Evolutionary conservation across 768 basidiomycete genomes (phyloP), one percentile per base, ranked within the genome.

Genomic region (Gloeopeniophorella convolvens): DNA sequence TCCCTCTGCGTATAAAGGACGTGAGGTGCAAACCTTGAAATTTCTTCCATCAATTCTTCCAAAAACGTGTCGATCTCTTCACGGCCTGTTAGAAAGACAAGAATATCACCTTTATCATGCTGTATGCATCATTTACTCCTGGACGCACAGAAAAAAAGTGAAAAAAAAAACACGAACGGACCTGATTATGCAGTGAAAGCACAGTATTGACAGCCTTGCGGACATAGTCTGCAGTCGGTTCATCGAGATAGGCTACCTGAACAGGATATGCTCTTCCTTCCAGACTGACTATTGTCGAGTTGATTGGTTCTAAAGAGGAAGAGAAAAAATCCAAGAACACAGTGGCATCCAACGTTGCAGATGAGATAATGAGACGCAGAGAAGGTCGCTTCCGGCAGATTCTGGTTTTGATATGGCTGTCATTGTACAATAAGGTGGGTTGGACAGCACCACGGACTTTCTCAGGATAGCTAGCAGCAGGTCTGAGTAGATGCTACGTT

Each of bases 201-300:
- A 86, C 81, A 1, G 87, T 80, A 62, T 89, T 79, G 4, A 89
- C 89, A 7, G 93, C 91, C 59, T 77, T 82, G 53, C 74, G 75
- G 13, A 91, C 80, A 59, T 97, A 95, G 62, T 98, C 89, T 2
- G 80, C 66, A 4, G 76, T 71, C 6, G 95, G 82, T 49, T 90
- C 79, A 53, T 80, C 72, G 3, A 94, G 71, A 67, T 96, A 96
- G 16, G 87, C 89, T 13, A 95, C 77, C 60, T 99, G 89, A 3
- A 99, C 94, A 2, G 96, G 95, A 66, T 85, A 96, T 79, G 90
- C 86, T 18, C 93, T 78, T 6, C 96, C 96, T 66, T 98, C 94
- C 28, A 98, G 69, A 62, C 87, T 89, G 58, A 97, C 76, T 51
- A 98, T 86, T 2, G 77, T 82, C 0, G 88, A 87, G 50, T 89